Percentiles rank a stretch among this genome's conserved stretches.
phyloP scores from a whole-genome alignment of 441 rosid genomes.

The Jatropha podagrica region DNA sequence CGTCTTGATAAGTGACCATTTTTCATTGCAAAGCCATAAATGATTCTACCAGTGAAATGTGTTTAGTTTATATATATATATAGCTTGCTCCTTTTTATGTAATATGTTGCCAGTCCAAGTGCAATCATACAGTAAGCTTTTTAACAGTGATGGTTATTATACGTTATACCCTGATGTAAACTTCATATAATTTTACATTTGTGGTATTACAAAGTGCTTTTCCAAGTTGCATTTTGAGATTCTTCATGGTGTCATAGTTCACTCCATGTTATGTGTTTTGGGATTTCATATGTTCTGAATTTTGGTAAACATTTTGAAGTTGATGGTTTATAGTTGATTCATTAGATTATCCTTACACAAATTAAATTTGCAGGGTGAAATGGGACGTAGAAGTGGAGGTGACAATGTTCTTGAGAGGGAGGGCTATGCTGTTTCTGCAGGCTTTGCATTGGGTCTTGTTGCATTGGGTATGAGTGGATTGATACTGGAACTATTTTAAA shows the following conservation, averaged over 20 bases:
- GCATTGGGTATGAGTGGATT: conserved; percentile 67
- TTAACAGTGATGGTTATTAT: background rate
- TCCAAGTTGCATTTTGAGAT: conserved; percentile 11
- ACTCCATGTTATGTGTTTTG: too few relatives aligned
- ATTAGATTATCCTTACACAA: conserved; percentile 23
- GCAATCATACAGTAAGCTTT: background rate
- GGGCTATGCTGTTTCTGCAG: conserved; percentile 99
- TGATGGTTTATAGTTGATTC: conserved; percentile 14
- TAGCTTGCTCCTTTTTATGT: conserved; percentile 5
- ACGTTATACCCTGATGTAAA: conserved; percentile 7
- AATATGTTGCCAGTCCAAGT: background rate
- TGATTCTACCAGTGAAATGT: background rate
- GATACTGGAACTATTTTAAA: conserved; percentile 1
- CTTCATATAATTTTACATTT: conserved; percentile 3
- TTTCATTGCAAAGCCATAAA: conserved; percentile 2
- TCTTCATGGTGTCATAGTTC: conserved; percentile 9
- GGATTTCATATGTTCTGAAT: background rate
- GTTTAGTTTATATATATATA: background rate
- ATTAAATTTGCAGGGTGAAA: conserved; percentile 69
- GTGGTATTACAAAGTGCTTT: conserved; percentile 14
- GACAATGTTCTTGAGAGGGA: conserved; percentile 99
- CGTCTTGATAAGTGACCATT: background rate
- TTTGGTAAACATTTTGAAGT: background rate
- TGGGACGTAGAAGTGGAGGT: conserved; percentile 97
- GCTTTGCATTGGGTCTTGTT: conserved; percentile 95